Evolutionary conservation across 768 basidiomycete genomes (phyloP), one percentile per base, ranked within the genome.

Genomic region (Exidia glandulosa): DNA sequence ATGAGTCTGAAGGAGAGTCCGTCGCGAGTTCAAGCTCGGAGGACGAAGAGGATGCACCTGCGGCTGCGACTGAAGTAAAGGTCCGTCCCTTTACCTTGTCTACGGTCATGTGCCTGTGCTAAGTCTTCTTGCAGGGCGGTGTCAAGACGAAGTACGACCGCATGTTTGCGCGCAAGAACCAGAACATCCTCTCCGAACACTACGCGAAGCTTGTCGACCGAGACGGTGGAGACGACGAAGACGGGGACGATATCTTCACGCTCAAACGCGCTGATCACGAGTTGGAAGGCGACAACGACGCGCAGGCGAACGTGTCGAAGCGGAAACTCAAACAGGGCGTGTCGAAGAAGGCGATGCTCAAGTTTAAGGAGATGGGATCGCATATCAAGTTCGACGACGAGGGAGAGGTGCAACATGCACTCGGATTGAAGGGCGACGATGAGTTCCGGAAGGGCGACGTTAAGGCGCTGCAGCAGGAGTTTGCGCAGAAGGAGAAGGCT

Each of bases 91-190:
- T 57, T 32, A 31, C 2, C 13, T 31, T 41, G 25, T n/a, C 19
- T 9, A 13, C 37, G 55, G 29, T n/a, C 32, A 50, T 37, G 58
- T 59, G 48, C 56, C 13, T 9, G 30, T 41, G 10, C 56, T 33
- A 29, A 13, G 14, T 31, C 2, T 14, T n/a, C 55, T 50, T 52
- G 48, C 19, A 62, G 58, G 74, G 72, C n/a, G n/a, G n/a, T 47
- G 85, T 88, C 0, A 83, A 89, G 57, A 97, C 95, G 2, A 97
- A 95, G 73, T 96, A 97, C 71, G 95, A 97, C 72, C 84, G 91
- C 57, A 97, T 99, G 94, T 98, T 97, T 69, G 88, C 90, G 68
- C 84, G 94, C 60, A 95, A 91, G 71, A 97, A 96, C 69, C 94
- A 96, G 70, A 87, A 85, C 63, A 86, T 97, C 56, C 79, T 97